Percentiles rank a stretch among this genome's conserved stretches.
These are phyloP conservation scores for Sclerotinia sclerotiorum DNA, from an alignment of 2,329 filamentous ascomycete species.

Conservation along the genomic window DNA sequence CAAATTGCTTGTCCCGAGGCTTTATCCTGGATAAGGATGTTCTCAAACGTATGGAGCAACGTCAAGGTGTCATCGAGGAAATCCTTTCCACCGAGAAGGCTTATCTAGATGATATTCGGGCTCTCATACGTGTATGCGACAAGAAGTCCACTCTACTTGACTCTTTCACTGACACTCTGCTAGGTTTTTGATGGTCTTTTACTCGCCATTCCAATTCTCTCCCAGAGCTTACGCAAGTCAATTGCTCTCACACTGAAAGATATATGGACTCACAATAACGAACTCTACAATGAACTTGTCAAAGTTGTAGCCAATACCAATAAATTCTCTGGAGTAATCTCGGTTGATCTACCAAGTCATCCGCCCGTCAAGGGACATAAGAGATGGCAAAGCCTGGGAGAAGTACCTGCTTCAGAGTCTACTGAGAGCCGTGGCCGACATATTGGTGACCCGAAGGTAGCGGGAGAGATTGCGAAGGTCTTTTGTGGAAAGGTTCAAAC, in stretches of 20 bases:
- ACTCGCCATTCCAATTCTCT: conserved; percentile 65
- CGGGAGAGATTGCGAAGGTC: conserved; percentile 59
- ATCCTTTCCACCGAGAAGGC: conserved; percentile 82
- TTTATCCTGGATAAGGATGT: conserved; percentile 63
- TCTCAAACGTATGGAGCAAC: conserved; percentile 69
- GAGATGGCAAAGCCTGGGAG: conserved; percentile 48
- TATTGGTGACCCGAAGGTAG: conserved; percentile 57
- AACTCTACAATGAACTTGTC: conserved; percentile 74
- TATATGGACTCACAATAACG: conserved; percentile 80
- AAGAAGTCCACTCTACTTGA: conserved; percentile 56
- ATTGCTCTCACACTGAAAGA: conserved; percentile 78
- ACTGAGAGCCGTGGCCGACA: conserved; percentile 48
- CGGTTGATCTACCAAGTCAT: conserved; percentile 19
- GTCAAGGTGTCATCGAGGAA: conserved; percentile 80
- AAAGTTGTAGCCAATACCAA: conserved; percentile 64
- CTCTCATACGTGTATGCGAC: conserved; percentile 73
- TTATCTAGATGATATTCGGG: conserved; percentile 84
- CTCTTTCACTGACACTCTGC: conserved; percentile 58
- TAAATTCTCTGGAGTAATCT: conserved; percentile 54
- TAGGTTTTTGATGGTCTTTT: conserved; percentile 76
- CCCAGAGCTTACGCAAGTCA: conserved; percentile 64
- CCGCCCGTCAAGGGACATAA: conserved; percentile 41
- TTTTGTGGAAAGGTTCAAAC: conserved; percentile 57
- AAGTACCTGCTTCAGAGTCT: conserved; percentile 40
- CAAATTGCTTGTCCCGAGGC: conserved; percentile 55